Evolutionary conservation across 768 basidiomycete genomes (phyloP), one percentile per base, ranked within the genome.

Genomic region (Boletus vermiculosoides): DNA sequence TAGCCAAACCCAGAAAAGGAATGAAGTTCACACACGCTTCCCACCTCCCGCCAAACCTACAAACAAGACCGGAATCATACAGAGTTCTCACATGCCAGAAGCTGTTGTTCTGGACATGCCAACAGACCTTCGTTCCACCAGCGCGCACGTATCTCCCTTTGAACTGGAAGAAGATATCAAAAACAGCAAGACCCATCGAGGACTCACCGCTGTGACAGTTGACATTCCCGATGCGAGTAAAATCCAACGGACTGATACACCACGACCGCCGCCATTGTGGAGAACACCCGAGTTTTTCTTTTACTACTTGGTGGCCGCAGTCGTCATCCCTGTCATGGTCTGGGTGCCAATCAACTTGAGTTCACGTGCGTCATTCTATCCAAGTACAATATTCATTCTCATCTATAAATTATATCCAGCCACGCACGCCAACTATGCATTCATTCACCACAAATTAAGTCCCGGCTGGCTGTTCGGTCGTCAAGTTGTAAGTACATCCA

Each of bases 401-500:
- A 59, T 40, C 18, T 25, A 18, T 25, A 18, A n/a, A 49, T 50
- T 13, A 40, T n/a, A 39, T 45, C 16, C 62, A 93, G 91, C 80
- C 37, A 80, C 81, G 48, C 86, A 94, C 71, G 83, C 83, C 2
- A 97, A 97, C 67, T 94, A 88, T 63, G 66, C 63, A 4, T 69
- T 77, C 23, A 97, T 85, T 72, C 73, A 76, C 2, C 64, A 72
- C 15, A 77, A 78, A 56, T 74, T 98, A 3, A 84, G 83, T 0
- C 61, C 72, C 0, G 93, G 95, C 0, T 98, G 95, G 94, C 70
- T 98, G 20, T 83, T 86, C 60, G 89, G 86, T 39, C 84, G 92
- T 31, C 70, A 77, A 68, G 80, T 95, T 13, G 95, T 96, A 66
- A 74, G 90, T 78, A 6, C 45, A 18, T 54, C 31, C 36, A 28